phyloP scores from a whole-genome alignment of 352 stramenopile species.

The Phytopythium cucurbitacearum region DNA sequence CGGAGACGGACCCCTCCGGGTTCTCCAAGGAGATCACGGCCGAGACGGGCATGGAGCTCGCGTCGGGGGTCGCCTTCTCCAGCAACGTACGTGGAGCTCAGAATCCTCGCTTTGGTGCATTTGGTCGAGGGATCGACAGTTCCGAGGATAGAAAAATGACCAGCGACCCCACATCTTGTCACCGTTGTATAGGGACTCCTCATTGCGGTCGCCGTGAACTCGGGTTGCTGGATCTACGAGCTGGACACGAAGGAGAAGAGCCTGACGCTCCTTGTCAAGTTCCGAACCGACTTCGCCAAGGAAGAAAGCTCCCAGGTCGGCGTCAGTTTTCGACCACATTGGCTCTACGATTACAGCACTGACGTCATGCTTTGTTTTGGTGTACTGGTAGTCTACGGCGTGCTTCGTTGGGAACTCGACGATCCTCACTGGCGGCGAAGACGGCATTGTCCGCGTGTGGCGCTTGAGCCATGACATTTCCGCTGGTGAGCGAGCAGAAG shows the following conservation, averaged over 20 bases:
- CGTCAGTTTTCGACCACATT: background rate
- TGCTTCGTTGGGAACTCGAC: conserved; percentile 79
- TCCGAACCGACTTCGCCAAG: conserved; percentile 76
- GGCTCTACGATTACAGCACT: background rate
- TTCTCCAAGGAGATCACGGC: conserved; percentile 67
- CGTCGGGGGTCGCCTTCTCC: conserved; percentile 74
- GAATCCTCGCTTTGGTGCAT: background rate
- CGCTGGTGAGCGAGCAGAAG: conserved; percentile 30
- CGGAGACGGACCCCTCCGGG: conserved; percentile 50
- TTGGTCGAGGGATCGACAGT: background rate
- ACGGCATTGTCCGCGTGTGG: conserved; percentile 79
- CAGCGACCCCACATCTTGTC: background rate
- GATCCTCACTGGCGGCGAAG: conserved; percentile 78
- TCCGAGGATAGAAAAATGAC: too few relatives aligned
- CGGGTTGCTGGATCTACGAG: conserved; percentile 73
- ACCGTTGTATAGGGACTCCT: conserved; percentile 31
- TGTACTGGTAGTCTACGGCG: conserved; percentile 38
- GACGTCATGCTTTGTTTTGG: conserved; percentile 1
- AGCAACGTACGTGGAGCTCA: conserved; percentile 32
- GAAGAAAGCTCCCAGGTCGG: conserved; percentile 64
- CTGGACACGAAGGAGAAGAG: conserved; percentile 51
- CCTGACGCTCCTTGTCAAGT: conserved; percentile 69
- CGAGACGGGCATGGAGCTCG: conserved; percentile 66
- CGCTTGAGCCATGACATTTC: conserved; percentile 46
- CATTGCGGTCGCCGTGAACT: conserved; percentile 72